Conservation (phyloP, 306 rosid species). For the Malus domestica region DNA sequence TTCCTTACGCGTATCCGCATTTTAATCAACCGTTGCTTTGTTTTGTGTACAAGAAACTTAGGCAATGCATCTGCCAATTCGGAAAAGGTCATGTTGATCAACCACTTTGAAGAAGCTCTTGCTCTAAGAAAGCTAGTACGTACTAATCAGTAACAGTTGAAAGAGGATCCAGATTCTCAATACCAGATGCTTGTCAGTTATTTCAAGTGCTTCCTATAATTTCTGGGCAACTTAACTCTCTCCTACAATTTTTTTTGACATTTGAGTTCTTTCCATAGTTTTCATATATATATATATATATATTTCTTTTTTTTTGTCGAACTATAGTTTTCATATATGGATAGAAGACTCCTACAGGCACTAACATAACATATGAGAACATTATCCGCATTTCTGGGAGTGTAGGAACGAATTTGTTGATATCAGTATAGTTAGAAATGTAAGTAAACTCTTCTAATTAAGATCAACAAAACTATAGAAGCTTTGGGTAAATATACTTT, state of each 20-base stretch:
- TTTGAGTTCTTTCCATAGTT: conserved; percentile 92
- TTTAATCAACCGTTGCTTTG: conserved; percentile 83
- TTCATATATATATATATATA: conserved; percentile 67
- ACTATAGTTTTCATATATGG: conserved; percentile 70
- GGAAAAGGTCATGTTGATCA: conserved; percentile 12
- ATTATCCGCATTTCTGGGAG: background rate
- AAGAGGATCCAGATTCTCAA: background rate
- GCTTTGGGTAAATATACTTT: background rate
- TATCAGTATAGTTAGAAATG: background rate
- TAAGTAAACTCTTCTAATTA: background rate
- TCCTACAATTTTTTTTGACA: conserved; percentile 85
- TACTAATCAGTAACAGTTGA: background rate
- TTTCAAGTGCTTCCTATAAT: conserved; percentile 55
- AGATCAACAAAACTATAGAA: background rate
- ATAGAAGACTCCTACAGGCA: conserved; percentile 74
- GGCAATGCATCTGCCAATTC: conserved; percentile 79
- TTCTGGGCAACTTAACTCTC: conserved; percentile 68
- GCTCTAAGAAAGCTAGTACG: background rate
- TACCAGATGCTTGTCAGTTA: conserved; percentile 66
- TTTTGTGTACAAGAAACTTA: conserved; percentile 79
- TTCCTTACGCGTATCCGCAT: conserved; percentile 94
- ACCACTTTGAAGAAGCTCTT: background rate
- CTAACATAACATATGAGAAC: background rate
- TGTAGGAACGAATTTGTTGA: background rate
- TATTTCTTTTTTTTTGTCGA: background rate